Conservation (phyloP, 2,329 filamentous ascomycete species). For the Didymosphaeria variabile region DNA sequence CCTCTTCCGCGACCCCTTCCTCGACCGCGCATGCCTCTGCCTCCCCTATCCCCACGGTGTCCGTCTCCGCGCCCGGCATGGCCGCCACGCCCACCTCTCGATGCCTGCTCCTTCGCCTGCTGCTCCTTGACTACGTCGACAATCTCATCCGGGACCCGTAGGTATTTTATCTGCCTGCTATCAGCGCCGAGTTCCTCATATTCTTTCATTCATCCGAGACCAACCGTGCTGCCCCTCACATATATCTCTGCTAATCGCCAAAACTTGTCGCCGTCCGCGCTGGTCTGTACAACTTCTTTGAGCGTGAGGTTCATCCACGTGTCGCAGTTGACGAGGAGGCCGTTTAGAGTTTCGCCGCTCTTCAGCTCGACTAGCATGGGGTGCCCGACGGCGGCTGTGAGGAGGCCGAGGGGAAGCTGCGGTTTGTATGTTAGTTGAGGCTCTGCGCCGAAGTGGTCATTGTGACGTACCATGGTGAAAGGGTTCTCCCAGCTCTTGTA, state of each 20-base stretch:
- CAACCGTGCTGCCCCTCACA: conserved; percentile 94
- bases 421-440: conserved; percentile 21
- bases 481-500: neutral
- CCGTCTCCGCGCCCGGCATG: conserved; percentile 61
- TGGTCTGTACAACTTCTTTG: conserved; percentile 97
- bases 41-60: conserved; percentile 60
- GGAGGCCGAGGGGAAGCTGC: conserved; percentile 75
- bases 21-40: conserved; percentile 65
- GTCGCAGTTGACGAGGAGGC: conserved; percentile 94
- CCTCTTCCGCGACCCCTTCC: conserved; percentile 62
- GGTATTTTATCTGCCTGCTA: conserved; percentile 86
- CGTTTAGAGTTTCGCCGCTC: conserved; percentile 96
- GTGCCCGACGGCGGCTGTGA: conserved; percentile 96
- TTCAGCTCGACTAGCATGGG: conserved; percentile 98
- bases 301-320: conserved; percentile 99
- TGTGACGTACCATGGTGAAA: conserved; percentile 37
- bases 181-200: conserved; percentile 18
- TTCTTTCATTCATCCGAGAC: conserved; percentile 44
- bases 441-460: conserved; percentile 10
- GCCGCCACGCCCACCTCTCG: conserved; percentile 71
- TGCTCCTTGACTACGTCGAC: conserved; percentile 94
- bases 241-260: conserved; percentile 92
- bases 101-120: conserved; percentile 74
- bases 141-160: conserved; percentile 95
- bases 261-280: conserved; percentile 93